Evolutionary conservation across 2,329 filamentous ascomycete species (phyloP), one percentile per base, ranked within the genome.

Genomic region (Trichoderma sp.): DNA sequence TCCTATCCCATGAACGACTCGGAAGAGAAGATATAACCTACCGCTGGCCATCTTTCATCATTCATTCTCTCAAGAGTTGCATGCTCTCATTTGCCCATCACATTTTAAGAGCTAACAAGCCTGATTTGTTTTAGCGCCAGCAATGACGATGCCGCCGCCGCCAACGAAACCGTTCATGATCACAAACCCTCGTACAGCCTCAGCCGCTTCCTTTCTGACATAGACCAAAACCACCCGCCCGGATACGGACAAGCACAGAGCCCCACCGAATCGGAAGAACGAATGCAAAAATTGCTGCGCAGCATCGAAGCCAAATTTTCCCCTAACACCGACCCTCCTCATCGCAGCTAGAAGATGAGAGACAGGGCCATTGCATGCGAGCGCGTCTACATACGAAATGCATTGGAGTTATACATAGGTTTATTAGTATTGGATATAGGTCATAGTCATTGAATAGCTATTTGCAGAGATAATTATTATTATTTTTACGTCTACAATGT

Each of bases 51-150:
- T 29, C 1, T 4, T 50, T 18, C 1, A 50, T 50, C 18, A n/a
- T 21, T 50, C 1, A 11, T 11, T 0, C 18, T 9, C n/a, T 11
- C 7, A 50, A 2, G 0, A 21, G 3, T 21, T 9, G 7, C 18
- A 11, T 1, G n/a, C 3, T 50, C 8, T 9, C 45, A n/a, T 50
- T 21, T 50, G 4, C 4, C 4, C 0, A 50, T 50, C 0, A 50
- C 18, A 11, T 5, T 11, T 24, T 5, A 21, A 1, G 0, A 12
- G n/a, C n/a, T 53, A 12, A 53, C n/a, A 21, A 53, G n/a, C 8
- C 16, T 18, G 3, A 2, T 12, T 24, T 1, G 0, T 53, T 53
- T 3, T 53, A 53, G 50, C 1, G 38, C 38, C n/a, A 53, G 4
- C 50, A 53, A 53, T 53, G n/a, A 53, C 11, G 11, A 21, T 14